Evolutionary conservation across 805 yeast species (phyloP).

Genomic region (Kazachstania africana): DNA sequence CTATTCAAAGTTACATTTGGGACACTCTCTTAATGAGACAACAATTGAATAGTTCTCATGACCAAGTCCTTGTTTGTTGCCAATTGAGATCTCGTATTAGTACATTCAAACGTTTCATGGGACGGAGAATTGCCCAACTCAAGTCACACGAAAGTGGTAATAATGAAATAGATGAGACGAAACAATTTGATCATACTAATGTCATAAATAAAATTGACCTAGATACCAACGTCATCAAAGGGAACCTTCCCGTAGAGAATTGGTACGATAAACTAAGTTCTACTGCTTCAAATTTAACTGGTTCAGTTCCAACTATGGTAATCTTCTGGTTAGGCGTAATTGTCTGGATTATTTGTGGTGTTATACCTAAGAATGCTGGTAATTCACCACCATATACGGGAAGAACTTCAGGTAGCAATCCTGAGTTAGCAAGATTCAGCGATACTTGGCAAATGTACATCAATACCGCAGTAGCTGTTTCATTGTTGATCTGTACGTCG

Average conservation of each 20-base stretch:
- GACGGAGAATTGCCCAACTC: constrained; percentile 1
- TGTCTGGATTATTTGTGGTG: constrained; percentile 31
- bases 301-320: constrained; percentile 24
- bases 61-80: constrained; percentile 18
- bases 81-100: constrained; percentile 21
- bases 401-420: constrained; percentile 15
- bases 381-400: constrained; percentile 20
- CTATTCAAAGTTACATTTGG: constrained; percentile 30
- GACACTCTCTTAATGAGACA: constrained; percentile 33
- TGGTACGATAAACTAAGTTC: constrained; percentile 28
- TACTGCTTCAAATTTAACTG: constrained; percentile 17
- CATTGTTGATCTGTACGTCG: constrained; percentile 25
- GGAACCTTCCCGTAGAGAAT: constrained; percentile 13
- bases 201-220: background rate
- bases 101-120: constrained; percentile 13
- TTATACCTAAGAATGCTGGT: constrained; percentile 17
- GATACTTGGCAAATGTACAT: constrained; percentile 32
- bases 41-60: constrained; percentile 23
- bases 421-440: constrained; percentile 18
- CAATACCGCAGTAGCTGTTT: constrained; percentile 32
- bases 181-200: background rate
- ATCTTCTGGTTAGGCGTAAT: constrained; percentile 30
- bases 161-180: background rate
- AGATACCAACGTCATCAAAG: background rate
- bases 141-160: background rate